Evolutionary conservation across 164 flowering plant species (phyloP).

Genomic region (Amborella trichopoda): DNA sequence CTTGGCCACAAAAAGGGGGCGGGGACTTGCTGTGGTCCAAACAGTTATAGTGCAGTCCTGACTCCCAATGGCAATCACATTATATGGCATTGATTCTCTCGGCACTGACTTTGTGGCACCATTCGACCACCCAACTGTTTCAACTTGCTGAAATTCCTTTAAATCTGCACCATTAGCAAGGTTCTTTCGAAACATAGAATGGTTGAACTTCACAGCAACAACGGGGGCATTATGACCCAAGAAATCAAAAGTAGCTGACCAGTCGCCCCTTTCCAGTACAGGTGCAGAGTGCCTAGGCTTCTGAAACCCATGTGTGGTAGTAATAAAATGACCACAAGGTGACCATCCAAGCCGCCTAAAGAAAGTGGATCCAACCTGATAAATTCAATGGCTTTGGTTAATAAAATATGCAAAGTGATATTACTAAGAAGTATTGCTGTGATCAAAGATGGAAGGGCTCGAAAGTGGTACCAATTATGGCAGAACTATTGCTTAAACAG

Average conservation of each 20-base stretch:
- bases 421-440: too few relatives aligned
- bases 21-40: conserved; percentile 99
- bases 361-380: conserved; percentile 97
- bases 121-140: conserved; percentile 74
- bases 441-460: too few relatives aligned
- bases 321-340: conserved; percentile 98
- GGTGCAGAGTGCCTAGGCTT: conserved; percentile 99
- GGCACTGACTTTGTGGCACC: conserved; percentile 56
- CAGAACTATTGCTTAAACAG: too few relatives aligned
- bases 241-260: conserved; percentile 98
- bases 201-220: conserved; percentile 90
- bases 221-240: conserved; percentile 98
- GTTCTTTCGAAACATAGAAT: conserved; percentile 84
- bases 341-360: conserved; percentile 99
- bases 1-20: conserved; percentile 97
- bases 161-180: conserved; percentile 40
- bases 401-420: too few relatives aligned
- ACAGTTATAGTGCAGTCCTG: conserved; percentile 98
- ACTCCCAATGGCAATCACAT: conserved; percentile 96
- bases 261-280: conserved; percentile 96
- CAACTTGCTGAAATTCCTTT: too few relatives aligned
- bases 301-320: conserved; percentile 98
- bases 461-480: too few relatives aligned
- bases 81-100: conserved; percentile 63
- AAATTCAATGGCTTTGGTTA: too few relatives aligned